Percentiles rank a stretch among this genome's conserved stretches.
phyloP scores from a whole-genome alignment of 108 stramenopile species.

The Schizochytrium sp. region DNA sequence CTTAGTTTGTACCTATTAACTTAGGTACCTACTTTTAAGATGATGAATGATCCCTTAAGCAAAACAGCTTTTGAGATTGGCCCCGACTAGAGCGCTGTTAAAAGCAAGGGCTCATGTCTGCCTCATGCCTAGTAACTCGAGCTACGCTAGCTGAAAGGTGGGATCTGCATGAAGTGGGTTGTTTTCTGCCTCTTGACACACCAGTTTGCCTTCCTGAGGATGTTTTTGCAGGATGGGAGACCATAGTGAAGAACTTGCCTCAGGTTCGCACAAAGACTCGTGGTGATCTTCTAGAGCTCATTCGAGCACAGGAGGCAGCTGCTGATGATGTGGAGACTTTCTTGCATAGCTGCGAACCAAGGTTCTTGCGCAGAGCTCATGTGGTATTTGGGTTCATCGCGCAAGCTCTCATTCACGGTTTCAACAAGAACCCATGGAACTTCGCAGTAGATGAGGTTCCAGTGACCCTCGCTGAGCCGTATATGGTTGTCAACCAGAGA shows the following conservation, averaged over 20 bases:
- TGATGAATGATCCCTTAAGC: no score
- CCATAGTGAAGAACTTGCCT: neutral
- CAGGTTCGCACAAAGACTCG: neutral
- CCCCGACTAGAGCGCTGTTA: no score
- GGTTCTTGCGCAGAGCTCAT: neutral
- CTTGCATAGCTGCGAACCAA: neutral
- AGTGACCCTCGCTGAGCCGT: neutral
- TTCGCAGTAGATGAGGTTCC: neutral
- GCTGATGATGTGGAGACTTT: neutral
- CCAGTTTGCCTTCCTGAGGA: neutral
- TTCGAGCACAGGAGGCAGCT: neutral
- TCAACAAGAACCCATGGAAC: neutral
- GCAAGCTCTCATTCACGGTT: neutral
- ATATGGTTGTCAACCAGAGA: neutral
- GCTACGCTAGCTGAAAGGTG: neutral
- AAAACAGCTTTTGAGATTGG: no score
- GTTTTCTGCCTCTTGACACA: slow-evolving; percentile 21
- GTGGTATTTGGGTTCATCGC: neutral
- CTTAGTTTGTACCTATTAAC: no score
- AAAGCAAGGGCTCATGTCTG: no score
- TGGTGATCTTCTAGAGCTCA: neutral
- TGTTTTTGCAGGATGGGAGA: slow-evolving; percentile 6
- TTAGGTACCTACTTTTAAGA: no score
- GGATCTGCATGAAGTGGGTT: neutral
- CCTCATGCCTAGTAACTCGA: neutral